Conservation (phyloP, 1,284 basidiomycete genomes). For the Malassezia nana region DNA sequence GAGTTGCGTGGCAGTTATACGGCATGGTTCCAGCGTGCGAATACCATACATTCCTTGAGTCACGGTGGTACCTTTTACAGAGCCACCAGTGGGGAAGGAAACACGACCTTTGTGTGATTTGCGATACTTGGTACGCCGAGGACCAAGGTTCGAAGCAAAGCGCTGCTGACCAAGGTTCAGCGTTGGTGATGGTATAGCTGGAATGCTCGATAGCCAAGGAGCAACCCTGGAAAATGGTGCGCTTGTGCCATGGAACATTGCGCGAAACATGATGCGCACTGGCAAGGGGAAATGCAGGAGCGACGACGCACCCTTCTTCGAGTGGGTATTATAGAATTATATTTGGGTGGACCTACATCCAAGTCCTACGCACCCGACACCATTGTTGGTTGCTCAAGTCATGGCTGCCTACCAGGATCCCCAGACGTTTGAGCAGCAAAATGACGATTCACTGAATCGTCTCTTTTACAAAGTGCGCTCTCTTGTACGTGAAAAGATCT, state of each 20-base stretch:
- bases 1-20: constrained; percentile 85
- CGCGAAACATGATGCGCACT: constrained; percentile 1
- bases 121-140: constrained; percentile 67
- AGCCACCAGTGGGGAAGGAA: constrained; percentile 60
- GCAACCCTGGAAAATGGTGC: background rate
- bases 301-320: background rate
- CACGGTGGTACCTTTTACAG: constrained; percentile 83
- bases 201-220: background rate
- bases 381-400: background rate
- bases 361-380: background rate
- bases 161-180: constrained; percentile 40
- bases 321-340: background rate
- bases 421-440: constrained; percentile 39
- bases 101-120: constrained; percentile 80
- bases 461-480: constrained; percentile 38
- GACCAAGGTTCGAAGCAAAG: constrained; percentile 62
- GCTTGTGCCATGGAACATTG: background rate
- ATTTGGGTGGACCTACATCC: background rate
- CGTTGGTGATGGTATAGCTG: no score
- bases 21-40: constrained; percentile 69
- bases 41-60: constrained; percentile 86
- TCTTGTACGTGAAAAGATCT: constrained; percentile 7
- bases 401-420: constrained; percentile 31
- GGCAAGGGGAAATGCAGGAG: background rate
- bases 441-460: constrained; percentile 36